These are phyloP conservation scores for Lactarius psammicola DNA, from an alignment of 768 basidiomycete genomes.

Conservation along the genomic window DNA sequence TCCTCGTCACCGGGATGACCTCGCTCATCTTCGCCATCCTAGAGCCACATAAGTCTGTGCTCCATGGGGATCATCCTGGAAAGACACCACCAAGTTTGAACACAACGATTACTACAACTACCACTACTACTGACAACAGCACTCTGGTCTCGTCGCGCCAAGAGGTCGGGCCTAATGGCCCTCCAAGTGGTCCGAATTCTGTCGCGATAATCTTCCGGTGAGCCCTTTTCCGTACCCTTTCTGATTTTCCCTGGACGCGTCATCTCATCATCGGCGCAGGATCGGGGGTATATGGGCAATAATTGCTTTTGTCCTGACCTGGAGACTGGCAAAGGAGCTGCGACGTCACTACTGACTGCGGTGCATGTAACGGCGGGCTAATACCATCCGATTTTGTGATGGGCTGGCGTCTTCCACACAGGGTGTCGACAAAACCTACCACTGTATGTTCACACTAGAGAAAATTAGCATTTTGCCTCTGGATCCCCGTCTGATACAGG, in stretches of 20 bases:
- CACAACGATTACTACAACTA: not conserved
- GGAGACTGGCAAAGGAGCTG: slow-evolving; percentile 30
- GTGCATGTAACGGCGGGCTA: not conserved
- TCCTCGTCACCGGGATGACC: slow-evolving; percentile 84
- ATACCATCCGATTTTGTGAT: not conserved
- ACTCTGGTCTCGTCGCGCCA: slow-evolving; percentile 10
- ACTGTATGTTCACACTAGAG: slow-evolving; percentile 3
- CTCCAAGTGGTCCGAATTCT: slow-evolving; percentile 36
- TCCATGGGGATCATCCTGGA: slow-evolving; percentile 26
- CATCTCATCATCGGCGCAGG: slow-evolving; percentile 12
- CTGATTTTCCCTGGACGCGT: not conserved
- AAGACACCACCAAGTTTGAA: slow-evolving; percentile 18
- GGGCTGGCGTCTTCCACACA: not conserved
- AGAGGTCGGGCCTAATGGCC: slow-evolving; percentile 25
- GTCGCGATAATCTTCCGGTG: slow-evolving; percentile 44
- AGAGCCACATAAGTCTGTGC: slow-evolving; percentile 56
- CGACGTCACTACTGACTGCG: slow-evolving; percentile 20
- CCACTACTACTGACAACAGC: not conserved
- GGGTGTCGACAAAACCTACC: not conserved
- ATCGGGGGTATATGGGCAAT: slow-evolving; percentile 31
- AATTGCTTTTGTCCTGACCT: slow-evolving; percentile 31
- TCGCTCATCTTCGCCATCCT: slow-evolving; percentile 84
- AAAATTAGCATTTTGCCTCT: not conserved
- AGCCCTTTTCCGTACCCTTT: slow-evolving; percentile 14
- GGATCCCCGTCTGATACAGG: slow-evolving; percentile 6